Evolutionary conservation across 106 monocot species (phyloP).

Genomic region (Apostasia ramifera): DNA sequence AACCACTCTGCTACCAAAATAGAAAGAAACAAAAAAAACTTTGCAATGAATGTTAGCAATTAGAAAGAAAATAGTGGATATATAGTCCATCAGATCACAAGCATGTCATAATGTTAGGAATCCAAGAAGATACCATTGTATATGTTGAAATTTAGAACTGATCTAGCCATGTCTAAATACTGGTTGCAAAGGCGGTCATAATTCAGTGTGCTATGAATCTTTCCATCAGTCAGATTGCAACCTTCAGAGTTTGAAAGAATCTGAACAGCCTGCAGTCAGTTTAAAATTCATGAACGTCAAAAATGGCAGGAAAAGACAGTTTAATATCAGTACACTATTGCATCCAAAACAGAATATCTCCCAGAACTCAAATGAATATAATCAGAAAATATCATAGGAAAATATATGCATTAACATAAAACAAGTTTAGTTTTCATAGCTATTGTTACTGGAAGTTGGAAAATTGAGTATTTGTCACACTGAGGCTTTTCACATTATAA

Average conservation of each 20-base stretch:
- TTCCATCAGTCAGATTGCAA: constrained; percentile 12
- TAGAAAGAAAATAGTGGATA: neutral
- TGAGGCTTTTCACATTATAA: no score
- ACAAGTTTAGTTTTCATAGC: neutral
- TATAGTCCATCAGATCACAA: neutral
- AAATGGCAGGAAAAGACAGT: neutral
- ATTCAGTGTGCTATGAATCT: constrained; percentile 8
- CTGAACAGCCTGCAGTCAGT: constrained; percentile 38
- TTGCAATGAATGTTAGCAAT: neutral
- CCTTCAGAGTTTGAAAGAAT: constrained; percentile 28
- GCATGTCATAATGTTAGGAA: neutral
- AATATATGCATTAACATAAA: neutral
- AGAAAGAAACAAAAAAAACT: neutral
- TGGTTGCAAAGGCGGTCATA: constrained; percentile 18
- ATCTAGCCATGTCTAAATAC: constrained; percentile 43
- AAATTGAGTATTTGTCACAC: no score
- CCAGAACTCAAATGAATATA: neutral
- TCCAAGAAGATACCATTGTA: constrained; percentile 36
- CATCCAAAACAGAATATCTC: neutral
- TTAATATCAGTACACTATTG: neutral
- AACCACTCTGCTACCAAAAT: neutral
- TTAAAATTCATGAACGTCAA: neutral
- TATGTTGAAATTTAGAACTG: constrained; percentile 31
- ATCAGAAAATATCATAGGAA: neutral
- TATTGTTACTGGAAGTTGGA: no score